These are phyloP conservation scores for Nemania sp. DNA, from an alignment of 2,329 filamentous ascomycete species.

Conservation along the genomic window DNA sequence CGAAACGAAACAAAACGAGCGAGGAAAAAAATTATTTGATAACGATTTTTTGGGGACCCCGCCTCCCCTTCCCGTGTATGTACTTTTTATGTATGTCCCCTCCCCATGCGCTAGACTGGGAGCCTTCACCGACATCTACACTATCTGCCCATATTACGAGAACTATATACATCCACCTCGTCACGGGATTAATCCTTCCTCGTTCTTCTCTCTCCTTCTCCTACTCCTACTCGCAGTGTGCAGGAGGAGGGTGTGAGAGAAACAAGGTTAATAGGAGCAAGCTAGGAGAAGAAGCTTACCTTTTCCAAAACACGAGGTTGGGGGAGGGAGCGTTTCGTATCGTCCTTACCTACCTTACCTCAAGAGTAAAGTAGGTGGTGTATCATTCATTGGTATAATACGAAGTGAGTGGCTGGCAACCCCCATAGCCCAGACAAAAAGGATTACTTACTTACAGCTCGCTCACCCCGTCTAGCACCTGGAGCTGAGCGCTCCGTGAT, in stretches of 20 bases:
- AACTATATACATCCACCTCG: no score
- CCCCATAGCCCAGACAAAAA: neutral
- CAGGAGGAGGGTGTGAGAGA: neutral
- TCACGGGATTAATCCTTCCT: no score
- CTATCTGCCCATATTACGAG: no score
- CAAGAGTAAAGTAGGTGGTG: neutral
- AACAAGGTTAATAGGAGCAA: neutral
- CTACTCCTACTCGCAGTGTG: neutral
- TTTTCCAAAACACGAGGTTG: conserved; percentile 6
- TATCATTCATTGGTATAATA: no score
- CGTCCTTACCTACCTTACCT: neutral
- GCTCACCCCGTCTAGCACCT: neutral
- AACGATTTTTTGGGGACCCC: no score
- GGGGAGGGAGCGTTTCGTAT: neutral
- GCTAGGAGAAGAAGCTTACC: neutral
- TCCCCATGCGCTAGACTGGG: neutral
- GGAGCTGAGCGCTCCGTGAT: conserved; percentile 21
- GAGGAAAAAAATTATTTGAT: no score
- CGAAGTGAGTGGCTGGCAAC: neutral
- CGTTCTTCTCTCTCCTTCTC: neutral
- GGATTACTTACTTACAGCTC: neutral
- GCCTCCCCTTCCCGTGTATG: no score
- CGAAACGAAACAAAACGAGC: no score
- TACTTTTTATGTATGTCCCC: no score
- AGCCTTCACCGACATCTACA: neutral